Base-by-base conservation (phyloP, 2,329 filamentous ascomycete species). In the Penicillium palitans region DNA sequence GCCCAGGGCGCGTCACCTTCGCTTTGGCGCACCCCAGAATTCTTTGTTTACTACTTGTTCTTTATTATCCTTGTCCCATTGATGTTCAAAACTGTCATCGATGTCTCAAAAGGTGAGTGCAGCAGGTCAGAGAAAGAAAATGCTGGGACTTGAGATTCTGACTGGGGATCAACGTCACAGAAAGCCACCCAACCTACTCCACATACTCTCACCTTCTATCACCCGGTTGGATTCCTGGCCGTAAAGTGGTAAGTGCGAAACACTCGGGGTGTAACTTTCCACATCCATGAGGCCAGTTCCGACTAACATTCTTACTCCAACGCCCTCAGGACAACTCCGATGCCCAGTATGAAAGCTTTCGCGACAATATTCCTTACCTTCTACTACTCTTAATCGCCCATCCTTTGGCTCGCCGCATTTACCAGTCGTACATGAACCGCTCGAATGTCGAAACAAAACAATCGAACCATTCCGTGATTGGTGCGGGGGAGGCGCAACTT, bases 41-140 rank as follows among this genome's bases (percentile, higher is more conserved):
- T 95, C 78, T 89, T 86, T 72, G 67, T 92, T 54, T 98, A 99
- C 79, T 89, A 87, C 66, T 48, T 89, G 21, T 76, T 90, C 64
- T 84, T 97, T 67, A 61, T 82, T 31, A 71, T 84, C 6, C 81
- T 81, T 55, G 81, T 98, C 27, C 91, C 91, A 9, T 83, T 87
- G 68, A 99, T 99, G 93, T 91, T 96, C 77, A 96, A 91, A 80
- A 82, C 88, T n/a, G 88, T 89, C 10, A 90, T 92, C 66, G 85
- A 90, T 76, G 91, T 96, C 46, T 99, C 95, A 25, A 84, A 87
- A 77, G 84, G 93, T 93, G 76, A 58, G 82, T 80, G 19, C 13
- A 25, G 21, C 12, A 37, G 31, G 1, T 9, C 6, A n/a, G 31
- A 37, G 51, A 40, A 31, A 40, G 51, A 40, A 31, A 42, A 46